phyloP scores from a whole-genome alignment of 2,329 filamentous ascomycete genomes.

The Fragosphaeria purpurea region DNA sequence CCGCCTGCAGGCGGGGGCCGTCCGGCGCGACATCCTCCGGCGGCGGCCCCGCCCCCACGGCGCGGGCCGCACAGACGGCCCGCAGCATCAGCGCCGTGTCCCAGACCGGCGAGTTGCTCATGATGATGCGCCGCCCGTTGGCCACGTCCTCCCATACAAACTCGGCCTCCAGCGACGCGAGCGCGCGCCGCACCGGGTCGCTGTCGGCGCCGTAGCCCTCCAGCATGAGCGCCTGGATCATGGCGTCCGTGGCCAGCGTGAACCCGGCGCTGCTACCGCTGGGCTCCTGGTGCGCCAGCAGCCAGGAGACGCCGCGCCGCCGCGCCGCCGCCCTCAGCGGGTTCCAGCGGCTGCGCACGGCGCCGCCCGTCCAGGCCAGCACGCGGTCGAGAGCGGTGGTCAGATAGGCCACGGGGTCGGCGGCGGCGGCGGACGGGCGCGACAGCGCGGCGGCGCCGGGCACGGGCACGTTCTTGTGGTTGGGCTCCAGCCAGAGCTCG shows the following conservation, averaged over 20 bases:
- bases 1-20: conserved; percentile 1
- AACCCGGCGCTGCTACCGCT: conserved; percentile 19
- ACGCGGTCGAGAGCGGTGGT: background rate
- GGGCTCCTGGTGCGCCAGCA: conserved; percentile 19
- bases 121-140: conserved; percentile 20
- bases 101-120: conserved; percentile 22
- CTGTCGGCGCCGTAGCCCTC: conserved; percentile 3
- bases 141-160: conserved; percentile 12
- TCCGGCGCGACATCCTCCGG: background rate
- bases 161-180: background rate
- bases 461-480: conserved; percentile 2
- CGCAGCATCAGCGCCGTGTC: conserved; percentile 25
- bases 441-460: background rate
- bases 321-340: conserved; percentile 12
- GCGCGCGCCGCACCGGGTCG: background rate
- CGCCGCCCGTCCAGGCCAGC: conserved; percentile 13
- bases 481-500: conserved; percentile 21
- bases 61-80: conserved; percentile 17
- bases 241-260: conserved; percentile 17
- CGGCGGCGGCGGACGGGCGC: background rate
- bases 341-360: background rate
- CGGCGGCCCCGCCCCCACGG: background rate
- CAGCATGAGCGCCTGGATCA: conserved; percentile 3
- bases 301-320: conserved; percentile 17
- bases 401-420: background rate